A percentile compares a stretch with the other conserved stretches of the same genome.
These are phyloP conservation scores for Sistotremastrum suecicum DNA, from an alignment of 768 basidiomycete species.

Conservation along the genomic window DNA sequence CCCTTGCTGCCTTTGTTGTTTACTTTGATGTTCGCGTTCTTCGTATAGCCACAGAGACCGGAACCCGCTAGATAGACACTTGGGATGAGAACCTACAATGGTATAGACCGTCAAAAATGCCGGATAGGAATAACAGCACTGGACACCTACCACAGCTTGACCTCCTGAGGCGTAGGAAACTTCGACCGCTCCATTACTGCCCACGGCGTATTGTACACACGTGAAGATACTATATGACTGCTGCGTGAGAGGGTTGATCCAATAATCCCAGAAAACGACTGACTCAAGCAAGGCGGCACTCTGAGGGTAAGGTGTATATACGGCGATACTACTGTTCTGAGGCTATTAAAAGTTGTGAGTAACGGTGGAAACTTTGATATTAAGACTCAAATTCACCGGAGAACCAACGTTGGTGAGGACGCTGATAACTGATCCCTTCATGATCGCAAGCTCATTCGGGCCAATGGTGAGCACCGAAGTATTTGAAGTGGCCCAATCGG, in stretches of 20 bases:
- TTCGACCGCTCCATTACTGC: slow-evolving; percentile 46
- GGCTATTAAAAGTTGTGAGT: slow-evolving; percentile 24
- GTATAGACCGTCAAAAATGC: not conserved
- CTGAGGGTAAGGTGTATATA: slow-evolving; percentile 38
- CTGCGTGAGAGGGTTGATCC: not conserved
- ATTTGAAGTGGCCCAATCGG: slow-evolving; percentile 36
- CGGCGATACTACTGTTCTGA: slow-evolving; percentile 39
- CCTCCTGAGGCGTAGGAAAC: slow-evolving; percentile 55
- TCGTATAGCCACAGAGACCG: slow-evolving; percentile 23
- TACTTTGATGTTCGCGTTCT: too few species aligned
- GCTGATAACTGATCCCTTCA: slow-evolving; percentile 48
- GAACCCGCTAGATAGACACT: slow-evolving; percentile 19
- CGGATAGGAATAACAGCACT: not conserved
- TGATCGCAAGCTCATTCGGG: slow-evolving; percentile 40
- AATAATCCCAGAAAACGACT: slow-evolving; percentile 12
- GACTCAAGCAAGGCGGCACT: slow-evolving; percentile 44
- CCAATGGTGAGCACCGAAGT: slow-evolving; percentile 38
- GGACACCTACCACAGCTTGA: slow-evolving; percentile 28
- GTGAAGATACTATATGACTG: slow-evolving; percentile 37
- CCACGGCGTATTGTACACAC: slow-evolving; percentile 55
- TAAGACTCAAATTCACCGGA: slow-evolving; percentile 29
- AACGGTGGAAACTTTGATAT: not conserved
- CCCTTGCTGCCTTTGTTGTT: too few species aligned
- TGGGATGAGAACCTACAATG: slow-evolving; percentile 25
- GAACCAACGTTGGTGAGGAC: slow-evolving; percentile 63